Evolutionary conservation across 73 alveolate species (phyloP), one percentile per base, ranked within the genome.

Genomic region (Uronychia binucleata): DNA sequence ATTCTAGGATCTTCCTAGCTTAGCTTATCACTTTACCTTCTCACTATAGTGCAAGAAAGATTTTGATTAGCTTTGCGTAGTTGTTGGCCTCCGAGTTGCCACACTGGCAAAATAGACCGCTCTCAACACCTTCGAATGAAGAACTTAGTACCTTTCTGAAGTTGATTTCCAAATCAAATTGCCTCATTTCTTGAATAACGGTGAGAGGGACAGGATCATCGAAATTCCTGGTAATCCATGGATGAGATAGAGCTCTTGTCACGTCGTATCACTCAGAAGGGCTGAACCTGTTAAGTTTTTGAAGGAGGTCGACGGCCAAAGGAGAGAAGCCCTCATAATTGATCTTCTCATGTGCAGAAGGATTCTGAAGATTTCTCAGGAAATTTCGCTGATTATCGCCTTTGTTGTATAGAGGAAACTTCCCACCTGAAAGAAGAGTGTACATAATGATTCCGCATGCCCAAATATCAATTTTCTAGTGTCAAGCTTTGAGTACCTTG

Each of bases 401-500:
- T 75, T 89, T 77, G 8, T 90, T 85, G 91, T 95, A 95, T 31
- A 97, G 86, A 34, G 99, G 99, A 81, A 96, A 99, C 31, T 92
- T 93, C 33, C 99, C 99, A 59, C 85, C 91, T 26, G 85, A 58
- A 75, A 90, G 85, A 33, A 97, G 79, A 88, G 88, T 91, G 81
- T 86, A 97, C 93, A 97, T 92, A 32, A 96, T 90, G 28, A 97
- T 97, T 26, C 99, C 99, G 77, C 98, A 95, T 35, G 98, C 93
- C 99, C 99, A 97, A 60, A 96, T 83, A 86, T 95, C 98, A 33
- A 96, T 93, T 83, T 94, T 94, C 86, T 93, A 79, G 19, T 34
- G 1, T 11, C 13, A 78, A 8, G 77, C 8, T 33, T 28, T 32
- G 1, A 1, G 33, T 77, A 85, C 91, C 59, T 85, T 85, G 0